Evolutionary conservation across 306 rosid genomes (phyloP).

Genomic region (Rosa persica): DNA sequence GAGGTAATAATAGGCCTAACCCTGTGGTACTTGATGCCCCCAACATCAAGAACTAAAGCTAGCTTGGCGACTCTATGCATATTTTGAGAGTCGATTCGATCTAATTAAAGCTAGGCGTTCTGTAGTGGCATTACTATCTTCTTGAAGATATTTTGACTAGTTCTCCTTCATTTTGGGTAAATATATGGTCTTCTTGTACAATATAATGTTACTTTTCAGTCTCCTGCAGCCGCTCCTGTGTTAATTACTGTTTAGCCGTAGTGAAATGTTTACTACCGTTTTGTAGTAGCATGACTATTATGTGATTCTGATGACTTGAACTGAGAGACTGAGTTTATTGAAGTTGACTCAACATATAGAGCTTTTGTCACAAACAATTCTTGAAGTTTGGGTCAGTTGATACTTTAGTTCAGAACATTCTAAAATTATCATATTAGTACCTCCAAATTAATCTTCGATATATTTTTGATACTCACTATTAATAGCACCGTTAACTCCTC

Average conservation of each 20-base stretch:
- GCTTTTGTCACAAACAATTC: too few species aligned
- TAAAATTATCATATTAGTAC: too few species aligned
- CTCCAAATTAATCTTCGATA: too few species aligned
- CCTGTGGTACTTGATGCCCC: background rate
- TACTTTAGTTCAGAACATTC: too few species aligned
- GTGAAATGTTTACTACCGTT: background rate
- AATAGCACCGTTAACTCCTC: too few species aligned
- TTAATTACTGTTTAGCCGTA: background rate
- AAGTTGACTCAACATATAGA: too few species aligned
- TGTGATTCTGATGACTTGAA: too few species aligned
- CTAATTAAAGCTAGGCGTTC: background rate
- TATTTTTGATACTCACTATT: too few species aligned
- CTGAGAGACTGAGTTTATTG: too few species aligned
- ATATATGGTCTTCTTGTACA: background rate
- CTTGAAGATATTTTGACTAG: background rate
- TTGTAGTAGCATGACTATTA: background rate
- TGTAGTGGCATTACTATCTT: background rate
- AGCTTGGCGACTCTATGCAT: too few species aligned
- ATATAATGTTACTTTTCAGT: background rate
- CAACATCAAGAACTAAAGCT: background rate
- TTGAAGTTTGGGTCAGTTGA: too few species aligned
- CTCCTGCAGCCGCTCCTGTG: background rate
- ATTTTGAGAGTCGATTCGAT: background rate
- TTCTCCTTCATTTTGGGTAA: background rate
- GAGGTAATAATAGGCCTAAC: background rate